phyloP scores from a whole-genome alignment of 2,329 filamentous ascomycete genomes.

The Leptographium galeiforme region DNA sequence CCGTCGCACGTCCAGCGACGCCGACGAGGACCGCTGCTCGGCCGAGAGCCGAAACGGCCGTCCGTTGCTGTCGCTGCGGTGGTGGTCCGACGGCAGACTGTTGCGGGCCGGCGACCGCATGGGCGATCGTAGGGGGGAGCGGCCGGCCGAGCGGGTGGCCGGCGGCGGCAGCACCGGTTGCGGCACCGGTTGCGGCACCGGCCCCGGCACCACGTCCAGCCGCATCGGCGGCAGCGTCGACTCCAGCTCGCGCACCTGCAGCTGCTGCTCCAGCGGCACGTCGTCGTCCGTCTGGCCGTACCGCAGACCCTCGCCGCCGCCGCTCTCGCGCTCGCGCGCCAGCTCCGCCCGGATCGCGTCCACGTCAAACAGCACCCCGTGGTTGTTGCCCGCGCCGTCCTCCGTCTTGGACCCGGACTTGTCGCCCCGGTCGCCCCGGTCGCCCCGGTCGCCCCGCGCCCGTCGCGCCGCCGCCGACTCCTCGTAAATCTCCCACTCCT shows the following conservation, averaged over 20 bases:
- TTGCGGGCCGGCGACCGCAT: constrained; percentile 18
- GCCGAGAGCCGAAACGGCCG: constrained; percentile 6
- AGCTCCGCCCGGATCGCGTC: constrained; percentile 86
- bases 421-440: constrained; percentile 11
- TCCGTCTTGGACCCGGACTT: too few relatives aligned
- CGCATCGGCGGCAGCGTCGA: constrained; percentile 86
- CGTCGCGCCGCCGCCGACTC: constrained; percentile 25
- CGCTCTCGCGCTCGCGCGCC: constrained; percentile 57
- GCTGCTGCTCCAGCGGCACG: constrained; percentile 21
- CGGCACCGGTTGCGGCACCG: too few relatives aligned
- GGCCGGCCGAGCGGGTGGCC: constrained; percentile 15
- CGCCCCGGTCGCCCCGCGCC: background rate
- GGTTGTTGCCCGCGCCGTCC: constrained; percentile 37
- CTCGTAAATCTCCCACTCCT: constrained; percentile 91
- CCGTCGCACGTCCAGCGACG: constrained; percentile 17
- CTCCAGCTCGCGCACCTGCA: constrained; percentile 66
- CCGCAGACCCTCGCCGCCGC: constrained; percentile 8
- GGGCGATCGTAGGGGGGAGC: constrained; percentile 8
- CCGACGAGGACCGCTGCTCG: constrained; percentile 1
- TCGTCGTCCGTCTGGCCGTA: constrained; percentile 11
- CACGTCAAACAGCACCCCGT: constrained; percentile 76
- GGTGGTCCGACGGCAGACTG: background rate
- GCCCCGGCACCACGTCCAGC: constrained; percentile 36
- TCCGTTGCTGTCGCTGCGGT: background rate
- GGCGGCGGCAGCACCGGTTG: constrained; percentile 14